These are phyloP conservation scores for Lachancea nothofagi DNA, from an alignment of 805 yeast species.

Conservation along the genomic window DNA sequence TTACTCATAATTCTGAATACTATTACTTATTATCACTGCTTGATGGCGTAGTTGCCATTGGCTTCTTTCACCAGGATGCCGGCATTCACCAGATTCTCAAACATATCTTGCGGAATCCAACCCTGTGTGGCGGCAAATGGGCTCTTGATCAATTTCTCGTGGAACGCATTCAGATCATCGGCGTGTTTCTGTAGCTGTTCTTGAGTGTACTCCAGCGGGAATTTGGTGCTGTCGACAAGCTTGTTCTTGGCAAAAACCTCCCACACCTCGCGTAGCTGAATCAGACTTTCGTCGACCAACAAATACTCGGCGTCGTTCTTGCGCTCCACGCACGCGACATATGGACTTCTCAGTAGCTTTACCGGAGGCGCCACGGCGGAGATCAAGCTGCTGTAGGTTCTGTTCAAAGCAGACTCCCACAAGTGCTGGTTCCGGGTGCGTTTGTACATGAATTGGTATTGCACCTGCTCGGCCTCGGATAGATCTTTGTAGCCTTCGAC, in stretches of 20 bases:
- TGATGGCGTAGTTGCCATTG: slow-evolving; percentile 46
- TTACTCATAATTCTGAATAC: not conserved
- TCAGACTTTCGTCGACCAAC: slow-evolving; percentile 58
- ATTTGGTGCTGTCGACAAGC: slow-evolving; percentile 44
- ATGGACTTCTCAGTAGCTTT: slow-evolving; percentile 64
- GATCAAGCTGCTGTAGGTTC: slow-evolving; percentile 57
- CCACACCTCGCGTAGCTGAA: slow-evolving; percentile 68
- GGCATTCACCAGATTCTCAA: slow-evolving; percentile 59
- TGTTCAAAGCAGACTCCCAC: slow-evolving; percentile 76
- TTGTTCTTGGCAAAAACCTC: slow-evolving; percentile 54
- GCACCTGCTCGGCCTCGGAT: slow-evolving; percentile 68
- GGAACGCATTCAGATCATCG: slow-evolving; percentile 57
- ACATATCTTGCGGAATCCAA: slow-evolving; percentile 95
- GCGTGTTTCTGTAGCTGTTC: slow-evolving; percentile 55
- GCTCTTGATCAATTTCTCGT: slow-evolving; percentile 55
- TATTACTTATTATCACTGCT: slow-evolving; percentile 4
- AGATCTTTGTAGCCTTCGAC: slow-evolving; percentile 63
- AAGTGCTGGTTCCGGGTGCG: slow-evolving; percentile 87
- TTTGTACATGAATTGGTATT: slow-evolving; percentile 78
- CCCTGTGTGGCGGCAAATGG: slow-evolving; percentile 91
- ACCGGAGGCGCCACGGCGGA: slow-evolving; percentile 80
- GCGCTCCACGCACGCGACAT: slow-evolving; percentile 53
- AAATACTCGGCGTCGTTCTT: slow-evolving; percentile 54
- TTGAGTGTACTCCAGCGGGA: slow-evolving; percentile 59
- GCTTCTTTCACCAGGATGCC: slow-evolving; percentile 61